Percentiles rank a stretch among this genome's conserved stretches.
Evolutionary conservation across 2,329 filamentous ascomycete species (phyloP).

Genomic region (Scedosporium aurantiacum): DNA sequence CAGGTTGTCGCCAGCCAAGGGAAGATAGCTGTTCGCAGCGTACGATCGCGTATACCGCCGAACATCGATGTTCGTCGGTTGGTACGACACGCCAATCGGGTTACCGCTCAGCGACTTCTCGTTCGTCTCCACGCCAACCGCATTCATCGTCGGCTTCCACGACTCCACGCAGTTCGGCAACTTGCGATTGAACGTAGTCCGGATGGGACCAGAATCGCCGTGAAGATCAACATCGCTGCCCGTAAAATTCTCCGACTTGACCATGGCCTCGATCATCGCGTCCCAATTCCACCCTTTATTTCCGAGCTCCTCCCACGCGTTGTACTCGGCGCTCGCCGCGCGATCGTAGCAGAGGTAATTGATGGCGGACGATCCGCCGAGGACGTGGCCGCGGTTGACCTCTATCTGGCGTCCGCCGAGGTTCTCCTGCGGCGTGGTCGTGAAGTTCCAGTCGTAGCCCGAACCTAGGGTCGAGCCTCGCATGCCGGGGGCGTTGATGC

Average conservation of each 20-base stretch:
- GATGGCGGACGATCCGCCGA: constrained; percentile 36
- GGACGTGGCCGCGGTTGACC: constrained; percentile 34
- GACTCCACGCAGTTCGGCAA: constrained; percentile 28
- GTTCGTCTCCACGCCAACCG: constrained; percentile 27
- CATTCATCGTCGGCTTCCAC: constrained; percentile 33
- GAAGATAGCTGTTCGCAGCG: constrained; percentile 29
- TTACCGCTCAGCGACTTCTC: constrained; percentile 37
- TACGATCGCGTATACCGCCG: constrained; percentile 36
- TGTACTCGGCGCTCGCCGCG: constrained; percentile 23
- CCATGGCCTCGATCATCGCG: constrained; percentile 21
- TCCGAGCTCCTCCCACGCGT: constrained; percentile 25
- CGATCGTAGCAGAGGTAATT: constrained; percentile 32
- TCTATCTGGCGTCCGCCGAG: constrained; percentile 27
- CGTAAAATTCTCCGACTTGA: constrained; percentile 18
- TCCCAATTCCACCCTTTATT: constrained; percentile 25
- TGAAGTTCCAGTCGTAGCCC: constrained; percentile 30
- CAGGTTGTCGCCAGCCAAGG: constrained; percentile 29
- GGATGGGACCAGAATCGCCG: constrained; percentile 14
- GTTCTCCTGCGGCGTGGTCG: constrained; percentile 26
- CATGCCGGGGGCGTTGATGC: constrained; percentile 22
- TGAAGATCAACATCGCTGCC: constrained; percentile 10
- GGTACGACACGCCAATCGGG: constrained; percentile 36
- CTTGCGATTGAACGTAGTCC: constrained; percentile 25
- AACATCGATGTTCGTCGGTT: constrained; percentile 34
- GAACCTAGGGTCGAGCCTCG: constrained; percentile 18